A percentile compares a stretch with the other conserved stretches of the same genome.
These are phyloP conservation scores for Schizophyllum amplum DNA, from an alignment of 1,284 basidiomycete genomes.

Conservation along the genomic window DNA sequence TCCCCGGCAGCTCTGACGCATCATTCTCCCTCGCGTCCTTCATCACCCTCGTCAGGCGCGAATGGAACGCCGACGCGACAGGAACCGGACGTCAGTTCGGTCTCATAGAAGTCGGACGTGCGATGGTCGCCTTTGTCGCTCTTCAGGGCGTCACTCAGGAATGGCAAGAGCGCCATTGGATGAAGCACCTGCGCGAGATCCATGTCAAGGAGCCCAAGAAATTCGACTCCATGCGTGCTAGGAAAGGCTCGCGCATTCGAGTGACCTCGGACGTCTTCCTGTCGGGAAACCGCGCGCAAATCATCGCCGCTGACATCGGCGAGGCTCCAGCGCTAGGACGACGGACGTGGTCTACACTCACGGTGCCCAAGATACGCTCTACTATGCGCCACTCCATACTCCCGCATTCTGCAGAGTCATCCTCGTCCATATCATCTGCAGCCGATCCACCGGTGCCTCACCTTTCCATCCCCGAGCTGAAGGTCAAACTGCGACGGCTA, in stretches of 20 bases:
- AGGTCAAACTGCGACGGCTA: conserved; percentile 58
- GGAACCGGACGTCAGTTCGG: conserved; percentile 49
- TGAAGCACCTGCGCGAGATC: conserved; percentile 56
- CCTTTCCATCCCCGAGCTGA: conserved; percentile 37
- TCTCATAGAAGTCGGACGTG: conserved; percentile 54
- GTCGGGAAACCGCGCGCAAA: conserved; percentile 54
- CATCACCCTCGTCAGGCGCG: conserved; percentile 59
- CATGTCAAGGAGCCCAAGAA: conserved; percentile 40
- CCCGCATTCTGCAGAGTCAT: conserved; percentile 1
- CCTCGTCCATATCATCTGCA: not conserved
- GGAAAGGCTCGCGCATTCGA: conserved; percentile 45
- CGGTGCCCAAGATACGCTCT: not conserved
- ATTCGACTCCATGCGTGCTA: conserved; percentile 14
- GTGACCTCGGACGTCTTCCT: conserved; percentile 64
- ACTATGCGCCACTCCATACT: not conserved
- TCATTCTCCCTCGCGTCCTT: conserved; percentile 75
- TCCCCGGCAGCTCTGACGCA: conserved; percentile 68
- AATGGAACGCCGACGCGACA: conserved; percentile 54
- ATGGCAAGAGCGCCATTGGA: conserved; percentile 66
- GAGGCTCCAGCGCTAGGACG: conserved; percentile 27
- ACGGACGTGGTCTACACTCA: conserved; percentile 10
- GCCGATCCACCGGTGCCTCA: conserved; percentile 2
- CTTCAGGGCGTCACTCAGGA: conserved; percentile 72
- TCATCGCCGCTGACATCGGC: conserved; percentile 67
- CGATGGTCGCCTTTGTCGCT: conserved; percentile 68